Base-by-base conservation (phyloP, 345 rosid species). In the Aegle marmelos region DNA sequence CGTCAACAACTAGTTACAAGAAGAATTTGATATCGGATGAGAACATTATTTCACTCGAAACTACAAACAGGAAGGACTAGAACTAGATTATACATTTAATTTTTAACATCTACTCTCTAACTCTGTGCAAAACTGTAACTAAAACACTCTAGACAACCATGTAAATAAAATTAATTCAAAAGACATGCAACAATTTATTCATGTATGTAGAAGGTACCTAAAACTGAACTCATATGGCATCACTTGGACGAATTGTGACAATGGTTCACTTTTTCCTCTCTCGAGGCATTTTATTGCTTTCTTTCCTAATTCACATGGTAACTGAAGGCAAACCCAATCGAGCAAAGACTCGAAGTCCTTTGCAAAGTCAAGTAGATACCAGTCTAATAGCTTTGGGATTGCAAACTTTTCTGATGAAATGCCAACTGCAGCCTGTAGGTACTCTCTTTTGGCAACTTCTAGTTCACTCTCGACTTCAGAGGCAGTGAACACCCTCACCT, bases 351-450 rank as follows among this genome's bases (percentile, higher is more conserved):
- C 93, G 65, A 82, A 74, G 85, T 94, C 93, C 81, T 94, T 94
- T 33, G 98, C 94, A 81, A 91, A 93, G 85, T 94, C 97, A 9
- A 87, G 91, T 70, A 89, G 81, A 80, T 93, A 93, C 97, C 98
- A 88, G 80, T 89, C 92, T 81, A 94, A 83, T 79, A 93, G 80
- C 82, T 91, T 93, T 4, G 94, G 94, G 63, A 91, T 91, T 63
- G 79, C 92, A 36, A 91, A 88, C 79, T 91, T 87, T 27, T 63
- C 75, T 4, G 81, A 36, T 48, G 94, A 86, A 79, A 91, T 82
- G 36, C 90, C 92, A 16, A 90, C 87, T 13, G 95, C 91, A 53
- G 98, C 98, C 83, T 90, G 94, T 34, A 91, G 72, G 78, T 90
- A 93, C 79, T 94, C 94, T 79, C 88, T 87, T 79, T 93, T 93